Evolutionary conservation across 164 flowering plant species (phyloP).

Genomic region (Litsea cubeba): DNA sequence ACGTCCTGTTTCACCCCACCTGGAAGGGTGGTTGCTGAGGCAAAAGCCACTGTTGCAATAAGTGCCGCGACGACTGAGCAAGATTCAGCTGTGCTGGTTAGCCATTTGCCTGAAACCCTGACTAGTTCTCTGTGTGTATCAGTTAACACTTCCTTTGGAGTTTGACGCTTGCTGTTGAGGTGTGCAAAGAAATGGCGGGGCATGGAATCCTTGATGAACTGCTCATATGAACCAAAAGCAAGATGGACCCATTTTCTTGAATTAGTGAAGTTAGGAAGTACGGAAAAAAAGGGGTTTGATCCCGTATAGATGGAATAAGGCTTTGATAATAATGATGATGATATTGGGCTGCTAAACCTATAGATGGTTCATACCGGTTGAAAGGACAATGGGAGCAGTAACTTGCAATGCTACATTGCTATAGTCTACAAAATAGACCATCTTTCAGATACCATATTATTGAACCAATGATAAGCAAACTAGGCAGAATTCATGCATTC

Average conservation of each 20-base stretch:
- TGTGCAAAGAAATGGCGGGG: slow-evolving; percentile 10
- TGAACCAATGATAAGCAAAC: neutral
- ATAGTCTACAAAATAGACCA: neutral
- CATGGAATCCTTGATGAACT: slow-evolving; percentile 19
- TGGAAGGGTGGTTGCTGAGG: slow-evolving; percentile 25
- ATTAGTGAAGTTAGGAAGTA: neutral
- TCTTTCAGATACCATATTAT: neutral
- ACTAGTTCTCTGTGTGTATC: slow-evolving; percentile 16
- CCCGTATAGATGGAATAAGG: no score
- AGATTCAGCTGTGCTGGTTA: slow-evolving; percentile 22
- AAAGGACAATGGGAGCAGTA: neutral
- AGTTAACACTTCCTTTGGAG: slow-evolving; percentile 21
- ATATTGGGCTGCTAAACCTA: no score
- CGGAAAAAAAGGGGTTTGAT: neutral
- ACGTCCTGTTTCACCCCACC: slow-evolving; percentile 9
- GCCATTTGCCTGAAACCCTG: slow-evolving; percentile 19
- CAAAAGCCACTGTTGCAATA: slow-evolving; percentile 28
- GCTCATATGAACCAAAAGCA: neutral
- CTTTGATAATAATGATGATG: no score
- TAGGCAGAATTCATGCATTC: neutral
- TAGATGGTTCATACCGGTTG: no score
- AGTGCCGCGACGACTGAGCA: slow-evolving; percentile 21
- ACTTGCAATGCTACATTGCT: neutral
- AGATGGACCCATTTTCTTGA: neutral
- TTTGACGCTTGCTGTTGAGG: slow-evolving; percentile 13